These are phyloP conservation scores for Penicillium rolfsii DNA, from an alignment of 2,329 filamentous ascomycete genomes.

Conservation along the genomic window DNA sequence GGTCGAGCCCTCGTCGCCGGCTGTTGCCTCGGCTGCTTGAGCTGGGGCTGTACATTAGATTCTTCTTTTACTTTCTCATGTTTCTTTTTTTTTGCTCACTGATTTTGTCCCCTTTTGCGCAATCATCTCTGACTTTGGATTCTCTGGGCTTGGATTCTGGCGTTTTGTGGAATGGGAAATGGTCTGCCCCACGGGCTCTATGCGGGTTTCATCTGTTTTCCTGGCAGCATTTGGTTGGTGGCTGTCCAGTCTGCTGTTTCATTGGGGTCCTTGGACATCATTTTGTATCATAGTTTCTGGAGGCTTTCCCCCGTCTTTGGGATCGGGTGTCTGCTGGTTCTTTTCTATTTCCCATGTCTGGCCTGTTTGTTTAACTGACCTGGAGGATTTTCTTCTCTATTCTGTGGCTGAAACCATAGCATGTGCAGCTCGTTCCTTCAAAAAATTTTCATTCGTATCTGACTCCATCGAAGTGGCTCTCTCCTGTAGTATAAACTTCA, in stretches of 20 bases:
- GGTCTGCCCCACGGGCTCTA: neutral
- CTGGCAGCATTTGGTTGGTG: neutral
- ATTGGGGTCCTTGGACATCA: neutral
- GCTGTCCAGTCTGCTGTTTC: neutral
- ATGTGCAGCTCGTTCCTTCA: neutral
- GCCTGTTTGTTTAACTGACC: neutral
- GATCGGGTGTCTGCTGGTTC: neutral
- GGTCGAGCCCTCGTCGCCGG: conserved; percentile 57
- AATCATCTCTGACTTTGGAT: conserved; percentile 11
- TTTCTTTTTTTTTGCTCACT: conserved; percentile 11
- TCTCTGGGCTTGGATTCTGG: conserved; percentile 10
- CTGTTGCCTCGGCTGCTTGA: conserved; percentile 46
- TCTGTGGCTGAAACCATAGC: neutral
- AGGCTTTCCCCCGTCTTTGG: neutral
- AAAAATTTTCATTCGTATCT: neutral
- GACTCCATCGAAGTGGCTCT: neutral
- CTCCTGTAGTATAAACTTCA: neutral
- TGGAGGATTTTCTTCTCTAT: neutral
- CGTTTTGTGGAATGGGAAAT: conserved; percentile 8
- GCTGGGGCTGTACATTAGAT: conserved; percentile 34
- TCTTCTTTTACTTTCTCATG: conserved; percentile 3
- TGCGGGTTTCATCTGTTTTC: conserved; percentile 1
- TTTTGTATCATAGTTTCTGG: conserved; percentile 8
- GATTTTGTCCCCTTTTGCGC: neutral
- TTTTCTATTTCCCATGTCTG: neutral